Conservation (phyloP, 2,329 filamentous ascomycete genomes). For the Sordariomycetes sp. region DNA sequence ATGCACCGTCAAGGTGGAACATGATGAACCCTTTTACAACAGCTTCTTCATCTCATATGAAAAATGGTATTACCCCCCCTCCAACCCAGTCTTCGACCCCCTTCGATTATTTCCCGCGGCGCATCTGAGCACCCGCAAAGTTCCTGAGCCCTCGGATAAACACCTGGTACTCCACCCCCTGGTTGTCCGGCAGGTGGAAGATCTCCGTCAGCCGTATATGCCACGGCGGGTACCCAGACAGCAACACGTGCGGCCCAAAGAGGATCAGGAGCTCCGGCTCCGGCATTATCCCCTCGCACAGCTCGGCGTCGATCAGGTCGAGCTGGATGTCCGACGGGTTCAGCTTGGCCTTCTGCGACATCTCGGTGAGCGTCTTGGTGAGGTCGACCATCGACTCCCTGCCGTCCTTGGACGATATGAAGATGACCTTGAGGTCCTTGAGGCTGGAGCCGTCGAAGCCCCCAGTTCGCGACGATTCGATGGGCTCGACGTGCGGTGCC, state of each 20-base stretch:
- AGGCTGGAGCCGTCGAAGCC: slow-evolving; percentile 10
- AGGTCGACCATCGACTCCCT: slow-evolving; percentile 91
- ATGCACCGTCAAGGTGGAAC: background rate
- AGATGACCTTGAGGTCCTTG: slow-evolving; percentile 7
- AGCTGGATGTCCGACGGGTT: slow-evolving; percentile 69
- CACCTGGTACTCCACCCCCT: slow-evolving; percentile 84
- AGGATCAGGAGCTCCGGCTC: slow-evolving; percentile 86
- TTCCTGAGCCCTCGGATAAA: slow-evolving; percentile 78
- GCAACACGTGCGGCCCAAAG: slow-evolving; percentile 72
- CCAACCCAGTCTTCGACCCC: background rate
- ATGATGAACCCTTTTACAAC: background rate
- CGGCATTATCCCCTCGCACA: slow-evolving; percentile 66
- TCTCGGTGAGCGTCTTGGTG: slow-evolving; percentile 86
- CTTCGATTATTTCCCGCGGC: slow-evolving; percentile 52
- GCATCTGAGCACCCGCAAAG: slow-evolving; percentile 81
- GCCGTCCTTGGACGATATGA: slow-evolving; percentile 82
- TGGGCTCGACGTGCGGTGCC: slow-evolving; percentile 30
- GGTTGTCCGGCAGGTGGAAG: slow-evolving; percentile 66
- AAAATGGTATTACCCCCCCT: background rate
- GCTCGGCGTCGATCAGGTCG: slow-evolving; percentile 82
- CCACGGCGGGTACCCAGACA: slow-evolving; percentile 94
- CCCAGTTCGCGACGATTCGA: slow-evolving; percentile 15
- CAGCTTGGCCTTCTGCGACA: slow-evolving; percentile 85
- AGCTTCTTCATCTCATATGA: background rate
- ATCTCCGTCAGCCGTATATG: slow-evolving; percentile 93